Evolutionary conservation across 352 stramenopile species (phyloP), one percentile per base, ranked within the genome.

Genomic region (Globisporangium orthogonon): DNA sequence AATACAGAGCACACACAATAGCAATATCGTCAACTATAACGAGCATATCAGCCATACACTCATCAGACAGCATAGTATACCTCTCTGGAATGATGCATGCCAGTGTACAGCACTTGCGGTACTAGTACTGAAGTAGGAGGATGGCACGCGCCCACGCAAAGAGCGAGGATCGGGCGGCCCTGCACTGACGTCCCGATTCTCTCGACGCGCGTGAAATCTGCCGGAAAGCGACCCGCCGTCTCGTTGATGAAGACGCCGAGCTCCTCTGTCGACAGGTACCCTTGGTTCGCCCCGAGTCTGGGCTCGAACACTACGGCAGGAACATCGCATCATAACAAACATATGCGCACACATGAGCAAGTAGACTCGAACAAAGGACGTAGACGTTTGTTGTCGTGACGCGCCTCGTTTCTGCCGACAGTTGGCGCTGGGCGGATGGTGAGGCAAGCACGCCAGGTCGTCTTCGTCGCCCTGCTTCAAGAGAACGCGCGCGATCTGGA

Each of bases 71-170:
- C 23, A 23, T 23, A 23, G 23, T 23, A 35, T 68, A 87, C 77
- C 76, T 94, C 85, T 29, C 85, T 81, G 29, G 85, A 80, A 58
- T 94, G 85, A 45, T 94, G 85, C 76, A 94, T 84, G 35, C 80
- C 85, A 10, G 85, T 94, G 59, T 82, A 94, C 1, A 94, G 73
- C 4, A 73, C 65, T 68, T 91, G 80, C 0, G 85, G 82, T 3
- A 70, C 51, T 48, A 61, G 18, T 4, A 31, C 23, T 23, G 23
- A 23, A 23, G 23, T 23, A 15, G 23, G 39, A 0, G 39, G 10
- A 14, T 68, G 33, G 44, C 83, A 94, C 0, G 68, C 70, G 7
- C 85, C 85, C 6, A 94, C 28, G 54, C 85, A 94, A 9, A 94
- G 67, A 2, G 83, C 82, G 49, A 74, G 66, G 4, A 94, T 60